phyloP scores from a whole-genome alignment of 2,329 filamentous ascomycete genomes.

The Sodiomyces alkalinus region DNA sequence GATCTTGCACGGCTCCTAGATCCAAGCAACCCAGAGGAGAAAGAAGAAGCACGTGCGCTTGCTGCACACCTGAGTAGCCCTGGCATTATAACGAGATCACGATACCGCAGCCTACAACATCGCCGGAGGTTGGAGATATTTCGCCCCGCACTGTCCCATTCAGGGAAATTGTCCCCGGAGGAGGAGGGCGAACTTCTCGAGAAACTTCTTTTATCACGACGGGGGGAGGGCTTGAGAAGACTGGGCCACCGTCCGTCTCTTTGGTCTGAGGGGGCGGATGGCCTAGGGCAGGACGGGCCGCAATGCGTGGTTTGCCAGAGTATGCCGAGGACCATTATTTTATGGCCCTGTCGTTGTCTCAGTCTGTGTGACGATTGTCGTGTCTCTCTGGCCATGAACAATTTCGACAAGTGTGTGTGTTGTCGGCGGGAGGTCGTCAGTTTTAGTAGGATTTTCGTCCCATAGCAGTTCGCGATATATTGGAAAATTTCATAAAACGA shows the following conservation, averaged over 20 bases:
- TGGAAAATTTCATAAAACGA: too few species aligned
- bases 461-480: too few species aligned
- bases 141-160: constrained; percentile 24
- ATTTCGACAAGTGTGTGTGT: constrained; percentile 92
- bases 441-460: constrained; percentile 85
- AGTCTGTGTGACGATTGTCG: constrained; percentile 91
- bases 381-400: constrained; percentile 88
- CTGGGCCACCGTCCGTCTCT: constrained; percentile 15
- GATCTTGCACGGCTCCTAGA: constrained; percentile 71
- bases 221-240: constrained; percentile 12
- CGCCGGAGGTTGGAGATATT: constrained; percentile 57
- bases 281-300: constrained; percentile 55
- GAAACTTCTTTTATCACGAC: constrained; percentile 40
- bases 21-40: constrained; percentile 61
- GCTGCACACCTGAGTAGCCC: constrained; percentile 63
- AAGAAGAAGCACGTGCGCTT: constrained; percentile 65
- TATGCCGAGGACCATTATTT: constrained; percentile 71
- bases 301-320: constrained; percentile 90
- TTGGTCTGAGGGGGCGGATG: constrained; percentile 59
- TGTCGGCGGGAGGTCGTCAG: constrained; percentile 78
- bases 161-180: constrained; percentile 31
- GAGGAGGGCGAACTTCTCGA: constrained; percentile 48
- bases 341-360: constrained; percentile 93
- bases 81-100: constrained; percentile 66
- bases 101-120: constrained; percentile 53